Evolutionary conservation across 108 stramenopile species (phyloP), one percentile per base, ranked within the genome.

Genomic region (Nitzschia putrida): DNA sequence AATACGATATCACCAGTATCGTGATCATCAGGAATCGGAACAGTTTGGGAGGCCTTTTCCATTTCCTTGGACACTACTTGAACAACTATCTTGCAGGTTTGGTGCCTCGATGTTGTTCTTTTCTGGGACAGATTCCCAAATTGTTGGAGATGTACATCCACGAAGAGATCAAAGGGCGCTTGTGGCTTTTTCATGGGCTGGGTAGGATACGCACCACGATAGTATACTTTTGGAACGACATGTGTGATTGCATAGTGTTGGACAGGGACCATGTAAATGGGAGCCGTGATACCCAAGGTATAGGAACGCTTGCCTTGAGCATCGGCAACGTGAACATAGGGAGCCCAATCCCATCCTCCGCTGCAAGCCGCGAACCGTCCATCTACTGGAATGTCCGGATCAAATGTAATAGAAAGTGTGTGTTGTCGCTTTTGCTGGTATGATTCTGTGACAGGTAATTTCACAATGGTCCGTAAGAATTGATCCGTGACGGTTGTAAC

Each of bases 311-410:
- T 58, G 7, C 69, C 45, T 26, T 66, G 57, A 53, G 52, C 55
- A 51, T 83, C 82, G n/a, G 34, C 38, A 11, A 20, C 24, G 7
- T 56, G 45, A 0, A 66, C 39, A 57, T 79, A 83, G 21, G 79
- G 79, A 23, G 79, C 76, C 83, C 83, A 83, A 61, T 83, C 83
- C 83, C 83, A 83, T 11, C 83, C 83, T 14, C 83, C 83, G 3
- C 71, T 61, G 45, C 75, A 77, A 8, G 76, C 79, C 38, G 50
- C 49, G 51, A 80, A 83, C 57, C 82, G 45, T 10, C 82, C 82
- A 57, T 76, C 53, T 7, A 69, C 70, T 0, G 21, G 42, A 68
- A 83, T 80, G 44, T 56, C 22, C 0, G 83, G 78, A 77, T 80
- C 79, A 69, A 83, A 83, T 10, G 55, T 51, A 39, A 83, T 47